Evolutionary conservation across 1,284 basidiomycete species (phyloP), one percentile per base, ranked within the genome.

Genomic region (Puccinia hordei): DNA sequence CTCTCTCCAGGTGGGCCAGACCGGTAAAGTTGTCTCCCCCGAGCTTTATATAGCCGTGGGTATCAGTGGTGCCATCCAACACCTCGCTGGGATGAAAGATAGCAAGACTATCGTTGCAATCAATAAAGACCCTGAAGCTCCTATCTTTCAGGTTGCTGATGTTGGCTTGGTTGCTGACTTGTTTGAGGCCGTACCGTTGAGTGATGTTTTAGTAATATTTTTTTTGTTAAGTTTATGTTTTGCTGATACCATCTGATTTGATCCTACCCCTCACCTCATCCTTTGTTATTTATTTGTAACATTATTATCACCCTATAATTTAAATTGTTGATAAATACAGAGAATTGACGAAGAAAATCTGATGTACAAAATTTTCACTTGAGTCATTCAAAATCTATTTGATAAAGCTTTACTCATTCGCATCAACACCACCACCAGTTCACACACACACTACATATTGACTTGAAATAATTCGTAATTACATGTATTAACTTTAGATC

Each of bases 11-110:
- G 97, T 99, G 41, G 97, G 97, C 51, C 97, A 99, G 88, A 99
- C 97, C 0, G 97, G 97, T 81, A 99, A 99, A 87, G 88, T 89
- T 81, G 84, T 87, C 30, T 85, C 93, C 6, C 96, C 95, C 0
- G 93, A 98, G 86, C 88, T 99, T 80, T 99, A 99, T 87, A 89
- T 99, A 85, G 97, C 97, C 19, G 87, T 99, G 71, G 97, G 97
- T 82, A 99, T 99, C 84, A 97, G 94, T 41, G 97, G 97, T 63
- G 97, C 95, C 30, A 99, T 99, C 84, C 97, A 99, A 87, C 97
- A 99, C 88, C 88, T 99, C 82, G 97, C 97, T 38, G 97, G 97
- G 44, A 99, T 99, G 97, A 99, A 99, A 87, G 97, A 99, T 86
- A 95, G 93, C 24, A 99, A 99, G 88, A 89, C 98, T 84, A 99